Conservation (phyloP, 2,329 filamentous ascomycete genomes). For the Elsinoe ampelina region DNA sequence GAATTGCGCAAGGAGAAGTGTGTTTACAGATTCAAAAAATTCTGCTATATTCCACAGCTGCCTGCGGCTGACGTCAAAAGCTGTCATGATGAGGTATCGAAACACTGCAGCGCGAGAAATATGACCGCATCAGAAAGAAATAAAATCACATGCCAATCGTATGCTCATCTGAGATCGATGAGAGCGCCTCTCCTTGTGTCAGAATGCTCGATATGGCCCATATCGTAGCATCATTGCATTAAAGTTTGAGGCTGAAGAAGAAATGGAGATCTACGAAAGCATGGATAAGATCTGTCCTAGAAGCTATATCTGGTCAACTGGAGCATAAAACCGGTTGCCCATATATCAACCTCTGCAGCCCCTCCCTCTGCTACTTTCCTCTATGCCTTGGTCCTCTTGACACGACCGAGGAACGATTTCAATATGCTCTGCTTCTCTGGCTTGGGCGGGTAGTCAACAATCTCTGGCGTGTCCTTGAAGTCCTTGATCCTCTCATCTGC, state of each 20-base stretch:
- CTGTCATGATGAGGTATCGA: constrained; percentile 9
- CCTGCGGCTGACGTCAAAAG: constrained; percentile 4
- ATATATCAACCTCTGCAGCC: background rate
- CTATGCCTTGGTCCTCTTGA: background rate
- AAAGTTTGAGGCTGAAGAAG: background rate
- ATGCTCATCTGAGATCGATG: background rate
- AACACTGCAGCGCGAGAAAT: background rate
- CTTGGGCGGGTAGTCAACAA: background rate
- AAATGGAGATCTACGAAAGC: background rate
- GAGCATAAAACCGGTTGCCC: background rate
- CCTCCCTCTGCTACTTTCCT: background rate
- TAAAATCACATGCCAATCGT: background rate
- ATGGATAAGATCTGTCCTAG: background rate
- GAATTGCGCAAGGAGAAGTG: background rate
- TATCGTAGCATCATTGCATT: too few species aligned
- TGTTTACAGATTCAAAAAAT: background rate
- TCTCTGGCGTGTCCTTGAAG: background rate
- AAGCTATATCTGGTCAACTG: background rate
- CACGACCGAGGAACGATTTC: background rate
- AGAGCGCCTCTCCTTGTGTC: background rate
- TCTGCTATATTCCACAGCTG: background rate
- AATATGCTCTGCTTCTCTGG: background rate
- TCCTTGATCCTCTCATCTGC: background rate
- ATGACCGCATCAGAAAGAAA: constrained; percentile 7
- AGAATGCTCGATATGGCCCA: too few species aligned